Base-by-base conservation (phyloP, 2,329 filamentous ascomycete species). In the Metarhizium humberi region DNA sequence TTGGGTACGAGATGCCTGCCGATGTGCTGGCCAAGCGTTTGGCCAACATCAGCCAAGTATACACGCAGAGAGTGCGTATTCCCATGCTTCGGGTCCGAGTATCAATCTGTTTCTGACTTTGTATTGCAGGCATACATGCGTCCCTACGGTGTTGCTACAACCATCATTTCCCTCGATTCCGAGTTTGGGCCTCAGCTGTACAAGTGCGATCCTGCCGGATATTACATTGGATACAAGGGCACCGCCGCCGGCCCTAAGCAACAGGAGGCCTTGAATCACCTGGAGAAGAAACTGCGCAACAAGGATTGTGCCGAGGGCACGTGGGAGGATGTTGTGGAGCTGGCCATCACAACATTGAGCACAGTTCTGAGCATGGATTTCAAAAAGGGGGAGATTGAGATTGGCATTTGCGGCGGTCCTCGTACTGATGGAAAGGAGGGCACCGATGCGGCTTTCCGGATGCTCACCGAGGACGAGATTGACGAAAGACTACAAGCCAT, bases 271-370 rank as follows among this genome's bases (percentile, higher is more conserved):
- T 84, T 97, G 70, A 99, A 99, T 75, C 91, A 95, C 73, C 80
- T 99, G 57, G 94, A 99, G 83, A 97, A 97, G 86, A 97, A 97
- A 82, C 85, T 99, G 73, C 96, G 96, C 79, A 96, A 96, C 85
- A 96, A 96, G 85, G 92, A 97, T 67, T 80, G 82, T 66, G 94
- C 92, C 40, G 88, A 94, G 56, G 94, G 94, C 58, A 86, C 78
- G 68, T 99, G 94, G 94, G 90, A 96, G 73, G 94, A 99, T 58
- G 94, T 99, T 51, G 92, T 99, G 51, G 94, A 99, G 79, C 80
- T 97, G 66, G 94, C 90, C 57, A 99, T 99, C 72, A 89, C 90
- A 48, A 92, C 94, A 6, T 77, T 99, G 72, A 96, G 92, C 82
- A 95, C 89, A 40, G 92, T 99, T 58, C 81, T 99, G 61, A 96